These are phyloP conservation scores for Hanseniaspora sp. DNA, from an alignment of 1,139 yeast genomes.

Conservation along the genomic window DNA sequence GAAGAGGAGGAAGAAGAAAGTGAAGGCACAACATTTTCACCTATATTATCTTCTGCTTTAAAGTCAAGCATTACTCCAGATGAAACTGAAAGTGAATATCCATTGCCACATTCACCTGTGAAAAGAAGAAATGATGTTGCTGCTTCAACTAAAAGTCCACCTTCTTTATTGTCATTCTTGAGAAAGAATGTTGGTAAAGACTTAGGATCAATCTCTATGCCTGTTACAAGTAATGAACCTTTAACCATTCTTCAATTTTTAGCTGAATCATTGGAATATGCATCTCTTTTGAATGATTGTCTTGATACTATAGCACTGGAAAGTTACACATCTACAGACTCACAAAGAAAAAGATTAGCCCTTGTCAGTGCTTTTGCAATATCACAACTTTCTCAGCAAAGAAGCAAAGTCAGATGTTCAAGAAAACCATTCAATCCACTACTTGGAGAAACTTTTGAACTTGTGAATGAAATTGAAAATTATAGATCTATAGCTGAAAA, in stretches of 20 bases:
- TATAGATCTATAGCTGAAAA: constrained; percentile 65
- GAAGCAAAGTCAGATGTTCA: constrained; percentile 62
- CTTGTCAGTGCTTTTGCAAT: constrained; percentile 72
- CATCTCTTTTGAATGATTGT: constrained; percentile 55
- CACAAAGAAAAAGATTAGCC: constrained; percentile 52
- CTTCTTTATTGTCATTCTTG: constrained; percentile 65
- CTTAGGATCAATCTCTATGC: constrained; percentile 77
- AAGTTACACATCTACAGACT: constrained; percentile 29
- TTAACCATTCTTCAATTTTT: constrained; percentile 66
- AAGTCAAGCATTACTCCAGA: neutral
- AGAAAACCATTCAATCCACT: constrained; percentile 91
- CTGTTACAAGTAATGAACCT: constrained; percentile 90
- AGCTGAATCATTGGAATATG: constrained; percentile 70
- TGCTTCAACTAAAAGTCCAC: constrained; percentile 56
- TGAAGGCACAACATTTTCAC: constrained; percentile 17
- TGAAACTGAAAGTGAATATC: neutral
- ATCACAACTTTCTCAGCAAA: constrained; percentile 54
- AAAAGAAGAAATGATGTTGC: constrained; percentile 53
- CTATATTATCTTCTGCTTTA: neutral
- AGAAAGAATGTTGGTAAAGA: constrained; percentile 91
- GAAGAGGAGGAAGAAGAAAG: constrained; percentile 21
- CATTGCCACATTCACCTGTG: constrained; percentile 24
- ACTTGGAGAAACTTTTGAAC: constrained; percentile 76
- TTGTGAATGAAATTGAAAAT: constrained; percentile 67
- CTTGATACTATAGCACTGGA: neutral